Evolutionary conservation across 1,284 basidiomycete species (phyloP), one percentile per base, ranked within the genome.

Genomic region (Bondarzewia mesenterica): DNA sequence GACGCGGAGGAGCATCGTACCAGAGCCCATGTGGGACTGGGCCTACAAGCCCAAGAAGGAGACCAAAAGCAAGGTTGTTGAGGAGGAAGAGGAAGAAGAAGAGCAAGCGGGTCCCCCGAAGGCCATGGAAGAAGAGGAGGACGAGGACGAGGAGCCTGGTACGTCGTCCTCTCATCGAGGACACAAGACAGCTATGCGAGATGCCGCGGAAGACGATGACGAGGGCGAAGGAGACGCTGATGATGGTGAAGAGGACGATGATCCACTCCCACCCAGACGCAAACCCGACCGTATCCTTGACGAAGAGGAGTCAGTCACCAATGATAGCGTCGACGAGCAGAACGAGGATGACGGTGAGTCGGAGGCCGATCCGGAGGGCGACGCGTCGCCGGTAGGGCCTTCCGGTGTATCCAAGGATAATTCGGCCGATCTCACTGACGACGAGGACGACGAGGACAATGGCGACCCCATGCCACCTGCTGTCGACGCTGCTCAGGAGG

Each of bases 1-100:
- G 62, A 85, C 82, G 63, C 75, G 80, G 46, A 77, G 78, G 54
- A 80, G 80, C 46, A 71, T 85, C 50, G 78, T 85, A 1, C 82
- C 85, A 36, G 78, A 78, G 25, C 77, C 77, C 48, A 87, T 85
- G 82, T 88, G 83, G 85, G 83, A 74, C 27, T 88, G 85, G 85
- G 84, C 78, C 23, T 78, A 76, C 45, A 78, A 77, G 64, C 65
- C 60, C 49, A 60, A 58, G 50, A 60, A 47, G 38, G 59, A 58
- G 45, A 48, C 48, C 49, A 60, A 57, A 58, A 58, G 53, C 49
- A 59, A 51, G 52, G 50, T 45, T 53, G 65, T 61, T 52, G 64
- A 76, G 51, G 73, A 78, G 54, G 66, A 66, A n/a, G 66, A 62
- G 52, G 64, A 63, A 18, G 70, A 74, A 49, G 77, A 82, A 52